Evolutionary conservation across 305 asterid species (phyloP), one percentile per base, ranked within the genome.

Genomic region (Andrographis paniculata): DNA sequence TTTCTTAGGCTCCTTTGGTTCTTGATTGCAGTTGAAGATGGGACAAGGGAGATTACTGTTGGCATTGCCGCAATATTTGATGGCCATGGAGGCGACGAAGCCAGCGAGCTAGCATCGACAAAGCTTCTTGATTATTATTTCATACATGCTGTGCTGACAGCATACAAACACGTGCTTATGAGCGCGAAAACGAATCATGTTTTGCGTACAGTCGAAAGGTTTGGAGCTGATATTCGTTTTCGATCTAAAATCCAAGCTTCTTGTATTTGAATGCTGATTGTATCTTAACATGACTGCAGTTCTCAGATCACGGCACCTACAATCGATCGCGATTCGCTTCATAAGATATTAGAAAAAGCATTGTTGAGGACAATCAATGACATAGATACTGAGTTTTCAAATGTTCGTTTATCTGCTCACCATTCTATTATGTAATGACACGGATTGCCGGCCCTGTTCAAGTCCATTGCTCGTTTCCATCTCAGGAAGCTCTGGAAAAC

Each of bases 41-140:
- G 60, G 55, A 23, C 18, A 17, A 55, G 57, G 56, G 83, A 71
- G 64, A 55, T 58, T 45, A 44, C 36, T 18, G 5, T 79, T 27
- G 76, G 86, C 50, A 55, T 79, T 41, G 94, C 92, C 36, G 86
- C 92, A 38, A 57, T 82, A 53, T 82, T 86, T 56, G 96, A 86
- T 68, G 96, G 96, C 45, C 96, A 82, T 61, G 86, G 78, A 47
- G 96, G 96, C 30, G 36, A 57, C 14, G 86, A 86, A 75, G 92
- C 84, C 17, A 75, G 94, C 72, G 82, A 75, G 52, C 51, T 77
- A 76, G 88, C 94, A 49, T 86, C 94, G 11, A 54, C 45, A 45
- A 75, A 49, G 53, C 58, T 86, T 21, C 33, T 65, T 41, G 67
- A 58, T 68, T 86, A 82, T 55, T 65, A 82, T 70, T 52, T 45